A percentile compares a stretch with the other conserved stretches of the same genome.
Conservation (phyloP, 2,329 filamentous ascomycete species). For the Paraphaeosphaeria sporulosa region DNA sequence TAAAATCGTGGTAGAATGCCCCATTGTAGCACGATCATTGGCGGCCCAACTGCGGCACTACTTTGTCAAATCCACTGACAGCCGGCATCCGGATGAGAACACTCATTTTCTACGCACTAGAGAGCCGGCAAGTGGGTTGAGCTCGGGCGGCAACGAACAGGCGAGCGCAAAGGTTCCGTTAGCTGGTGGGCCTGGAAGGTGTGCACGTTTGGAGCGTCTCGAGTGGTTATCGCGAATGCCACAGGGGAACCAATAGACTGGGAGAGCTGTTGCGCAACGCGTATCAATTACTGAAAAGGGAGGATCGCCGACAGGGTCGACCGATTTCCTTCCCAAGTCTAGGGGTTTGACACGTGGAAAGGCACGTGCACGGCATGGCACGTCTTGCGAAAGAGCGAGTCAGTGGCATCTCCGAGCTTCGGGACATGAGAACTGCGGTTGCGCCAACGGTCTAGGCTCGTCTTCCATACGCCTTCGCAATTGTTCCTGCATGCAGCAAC, state of each 20-base stretch:
- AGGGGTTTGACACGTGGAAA: not conserved
- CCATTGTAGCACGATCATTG: not conserved
- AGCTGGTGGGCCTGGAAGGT: not conserved
- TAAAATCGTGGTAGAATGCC: not conserved
- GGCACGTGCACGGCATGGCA: not conserved
- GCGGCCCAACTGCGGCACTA: not conserved
- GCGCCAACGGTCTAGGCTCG: not conserved
- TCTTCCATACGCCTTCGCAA: not conserved
- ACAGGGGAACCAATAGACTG: not conserved
- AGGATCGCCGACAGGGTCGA: not conserved
- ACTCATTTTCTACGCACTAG: not conserved
- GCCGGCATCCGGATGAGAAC: not conserved
- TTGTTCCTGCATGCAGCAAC: not conserved
- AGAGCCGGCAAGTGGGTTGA: not conserved
- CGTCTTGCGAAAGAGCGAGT: not conserved
- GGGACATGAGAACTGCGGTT: not conserved
- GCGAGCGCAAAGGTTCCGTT: not conserved
- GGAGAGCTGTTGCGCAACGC: not conserved
- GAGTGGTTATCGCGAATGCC: not conserved
- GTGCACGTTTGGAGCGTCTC: not conserved
- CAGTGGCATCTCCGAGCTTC: not conserved
- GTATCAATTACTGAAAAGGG: not conserved
- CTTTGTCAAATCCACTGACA: not conserved
- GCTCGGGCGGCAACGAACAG: not conserved
- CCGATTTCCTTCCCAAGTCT: not conserved